A percentile compares a stretch with the other conserved stretches of the same genome.
phyloP scores from a whole-genome alignment of 768 basidiomycete genomes.

The Agaricus sinodeliciosus region DNA sequence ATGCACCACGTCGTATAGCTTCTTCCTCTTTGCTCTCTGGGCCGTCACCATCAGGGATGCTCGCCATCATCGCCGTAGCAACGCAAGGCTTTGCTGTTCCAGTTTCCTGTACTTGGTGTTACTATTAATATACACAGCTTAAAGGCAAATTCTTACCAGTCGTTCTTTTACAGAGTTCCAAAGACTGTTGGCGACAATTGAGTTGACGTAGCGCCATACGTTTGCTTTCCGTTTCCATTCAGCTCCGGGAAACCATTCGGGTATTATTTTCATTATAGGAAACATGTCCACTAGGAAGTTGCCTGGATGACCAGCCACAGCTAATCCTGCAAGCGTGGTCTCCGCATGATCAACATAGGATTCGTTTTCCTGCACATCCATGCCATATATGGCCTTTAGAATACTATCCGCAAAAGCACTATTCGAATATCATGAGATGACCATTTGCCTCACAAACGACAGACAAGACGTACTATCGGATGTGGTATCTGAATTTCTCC shows the following conservation, averaged over 20 bases:
- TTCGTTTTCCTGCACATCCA: slow-evolving; percentile 23
- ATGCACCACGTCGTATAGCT: not conserved
- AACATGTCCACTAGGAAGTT: slow-evolving; percentile 28
- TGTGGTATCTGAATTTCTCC: slow-evolving; percentile 23
- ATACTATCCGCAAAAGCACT: slow-evolving; percentile 29
- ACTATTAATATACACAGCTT: too few relatives aligned
- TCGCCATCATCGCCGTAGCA: slow-evolving; percentile 4
- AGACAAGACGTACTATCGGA: slow-evolving; percentile 30
- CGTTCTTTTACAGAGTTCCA: slow-evolving; percentile 17
- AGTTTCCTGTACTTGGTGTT: not conserved
- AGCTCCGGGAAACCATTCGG: slow-evolving; percentile 32
- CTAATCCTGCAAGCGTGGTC: slow-evolving; percentile 18
- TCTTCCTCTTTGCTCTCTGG: slow-evolving; percentile 3
- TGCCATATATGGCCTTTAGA: slow-evolving; percentile 26
- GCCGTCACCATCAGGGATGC: slow-evolving; percentile 4
- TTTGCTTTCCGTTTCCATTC: slow-evolving; percentile 29
- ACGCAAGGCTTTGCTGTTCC: slow-evolving; percentile 5
- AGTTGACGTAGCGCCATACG: slow-evolving; percentile 20
- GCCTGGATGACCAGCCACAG: slow-evolving; percentile 23
- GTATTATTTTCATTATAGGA: slow-evolving; percentile 28
- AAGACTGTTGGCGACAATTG: slow-evolving; percentile 19
- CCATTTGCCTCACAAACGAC: not conserved
- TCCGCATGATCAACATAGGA: slow-evolving; percentile 26
- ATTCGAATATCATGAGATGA: not conserved
- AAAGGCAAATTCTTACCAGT: slow-evolving; percentile 19